These are phyloP conservation scores for Tylopilus intermedius DNA, from an alignment of 768 basidiomycete species.

Conservation along the genomic window DNA sequence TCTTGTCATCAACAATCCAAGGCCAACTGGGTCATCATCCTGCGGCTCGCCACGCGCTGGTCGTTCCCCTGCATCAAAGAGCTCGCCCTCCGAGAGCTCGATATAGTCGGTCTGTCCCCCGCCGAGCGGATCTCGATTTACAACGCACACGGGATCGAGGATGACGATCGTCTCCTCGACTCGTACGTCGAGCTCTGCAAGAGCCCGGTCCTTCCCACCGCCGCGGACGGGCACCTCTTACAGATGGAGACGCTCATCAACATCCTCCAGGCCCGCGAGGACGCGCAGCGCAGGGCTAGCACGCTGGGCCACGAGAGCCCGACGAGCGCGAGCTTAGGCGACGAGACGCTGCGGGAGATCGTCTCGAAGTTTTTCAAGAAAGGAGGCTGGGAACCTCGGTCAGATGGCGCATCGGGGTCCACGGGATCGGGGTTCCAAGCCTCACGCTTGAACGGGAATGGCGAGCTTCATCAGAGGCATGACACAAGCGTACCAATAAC, in stretches of 20 bases:
- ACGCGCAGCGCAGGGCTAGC: constrained; percentile 34
- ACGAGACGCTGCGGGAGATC: constrained; percentile 28
- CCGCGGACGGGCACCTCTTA: constrained; percentile 51
- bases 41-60: constrained; percentile 55
- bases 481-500: background rate
- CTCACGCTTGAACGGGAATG: constrained; percentile 1
- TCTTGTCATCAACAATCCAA: constrained; percentile 46
- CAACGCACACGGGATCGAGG: constrained; percentile 43
- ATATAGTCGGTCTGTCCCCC: constrained; percentile 40
- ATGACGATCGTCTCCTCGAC: constrained; percentile 45
- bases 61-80: constrained; percentile 45
- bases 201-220: constrained; percentile 45
- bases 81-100: constrained; percentile 53
- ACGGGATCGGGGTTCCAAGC: constrained; percentile 18
- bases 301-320: constrained; percentile 28
- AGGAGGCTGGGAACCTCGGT: constrained; percentile 14
- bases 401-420: constrained; percentile 9
- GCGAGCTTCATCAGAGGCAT: background rate
- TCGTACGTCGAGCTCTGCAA: constrained; percentile 51
- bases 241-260: constrained; percentile 51
- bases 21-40: constrained; percentile 50
- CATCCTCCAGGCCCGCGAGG: constrained; percentile 53
- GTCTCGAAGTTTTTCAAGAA: constrained; percentile 30
- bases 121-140: constrained; percentile 56
- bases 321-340: constrained; percentile 29